These are phyloP conservation scores for Entamoeba invadens DNA, from an alignment of 208 protist species.

Conservation along the genomic window DNA sequence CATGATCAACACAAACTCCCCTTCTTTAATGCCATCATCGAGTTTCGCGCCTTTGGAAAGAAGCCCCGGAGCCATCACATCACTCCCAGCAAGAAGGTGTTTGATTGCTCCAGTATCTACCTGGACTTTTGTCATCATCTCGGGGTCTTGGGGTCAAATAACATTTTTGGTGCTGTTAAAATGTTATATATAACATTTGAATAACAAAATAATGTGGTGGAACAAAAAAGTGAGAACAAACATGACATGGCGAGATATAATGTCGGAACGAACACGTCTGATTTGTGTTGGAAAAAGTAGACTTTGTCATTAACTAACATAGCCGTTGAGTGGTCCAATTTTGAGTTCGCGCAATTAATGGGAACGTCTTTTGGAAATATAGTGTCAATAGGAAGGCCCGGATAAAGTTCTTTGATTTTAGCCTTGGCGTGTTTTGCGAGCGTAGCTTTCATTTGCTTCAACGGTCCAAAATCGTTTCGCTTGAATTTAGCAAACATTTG, in stretches of 20 bases:
- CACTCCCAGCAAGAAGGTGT: conserved; percentile 77
- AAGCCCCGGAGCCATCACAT: conserved; percentile 86
- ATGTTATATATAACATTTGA: too few relatives aligned
- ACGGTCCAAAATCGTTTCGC: background rate
- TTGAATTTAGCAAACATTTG: background rate
- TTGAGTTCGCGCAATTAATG: background rate
- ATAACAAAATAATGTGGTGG: too few relatives aligned
- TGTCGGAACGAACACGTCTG: background rate
- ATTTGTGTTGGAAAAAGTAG: background rate
- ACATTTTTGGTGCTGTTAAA: background rate
- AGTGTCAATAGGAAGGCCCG: background rate
- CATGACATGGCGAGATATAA: background rate
- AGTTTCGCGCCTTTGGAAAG: conserved; percentile 70
- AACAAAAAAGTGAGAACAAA: background rate
- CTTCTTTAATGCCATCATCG: conserved; percentile 22
- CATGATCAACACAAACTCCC: conserved; percentile 17
- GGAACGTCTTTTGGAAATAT: background rate
- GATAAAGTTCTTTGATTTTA: background rate
- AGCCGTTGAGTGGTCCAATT: background rate
- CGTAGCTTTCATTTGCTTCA: background rate
- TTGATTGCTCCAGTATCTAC: conserved; percentile 84
- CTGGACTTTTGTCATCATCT: conserved; percentile 73
- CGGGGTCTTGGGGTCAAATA: conserved; percentile 39
- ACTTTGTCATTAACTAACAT: background rate
- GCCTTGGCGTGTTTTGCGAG: background rate